Evolutionary conservation across 2,329 filamentous ascomycete genomes (phyloP), one percentile per base, ranked within the genome.

Genomic region (Tolypocladium nubicola): DNA sequence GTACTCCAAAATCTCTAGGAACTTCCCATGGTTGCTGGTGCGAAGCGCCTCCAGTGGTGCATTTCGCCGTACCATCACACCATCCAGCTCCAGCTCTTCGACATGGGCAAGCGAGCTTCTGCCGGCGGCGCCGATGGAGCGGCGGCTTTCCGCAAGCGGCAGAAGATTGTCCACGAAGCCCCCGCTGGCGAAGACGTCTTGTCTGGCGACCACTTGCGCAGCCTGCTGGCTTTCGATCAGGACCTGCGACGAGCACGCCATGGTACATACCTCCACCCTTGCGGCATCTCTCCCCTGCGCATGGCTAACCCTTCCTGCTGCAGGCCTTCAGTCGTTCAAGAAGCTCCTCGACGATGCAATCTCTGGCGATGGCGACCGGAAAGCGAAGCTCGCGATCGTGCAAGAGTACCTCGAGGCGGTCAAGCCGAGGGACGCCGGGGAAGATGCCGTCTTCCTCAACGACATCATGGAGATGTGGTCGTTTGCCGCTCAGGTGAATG

Each of bases 381-480:
- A 56, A 57, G 57, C 63, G 54, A 83, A 77, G 62, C 72, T 75
- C 68, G 73, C 73, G 67, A 86, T 93, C 55, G 74, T 93, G 38
- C 79, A 79, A 61, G 83, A 89, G 62, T 94, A 87, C 67, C 81
- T 94, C 53, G 77, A 84, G 52, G 72, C 76, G 9, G 73, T 79
- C 56, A 79, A 77, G 63, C 79, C 81, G 1, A 70, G 71, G 62
- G 72, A 76, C 55, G 67, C 69, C 56, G 67, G 69, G 52, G 71
- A 76, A 57, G 74, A 76, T 57, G 78, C 81, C 8, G 76, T 86
- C 30, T 90, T 86, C 63, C 81, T 97, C 37, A 75, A 81, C 2
- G 90, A 96, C 65, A 75, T 97, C 43, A 88, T 95, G 73, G 88
- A 95, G 65, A 90, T 86, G 59, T 97, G 93, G 93, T 85, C 84